Base-by-base conservation (phyloP, 108 stramenopile genomes). In the Stephanodiscus triporus region DNA sequence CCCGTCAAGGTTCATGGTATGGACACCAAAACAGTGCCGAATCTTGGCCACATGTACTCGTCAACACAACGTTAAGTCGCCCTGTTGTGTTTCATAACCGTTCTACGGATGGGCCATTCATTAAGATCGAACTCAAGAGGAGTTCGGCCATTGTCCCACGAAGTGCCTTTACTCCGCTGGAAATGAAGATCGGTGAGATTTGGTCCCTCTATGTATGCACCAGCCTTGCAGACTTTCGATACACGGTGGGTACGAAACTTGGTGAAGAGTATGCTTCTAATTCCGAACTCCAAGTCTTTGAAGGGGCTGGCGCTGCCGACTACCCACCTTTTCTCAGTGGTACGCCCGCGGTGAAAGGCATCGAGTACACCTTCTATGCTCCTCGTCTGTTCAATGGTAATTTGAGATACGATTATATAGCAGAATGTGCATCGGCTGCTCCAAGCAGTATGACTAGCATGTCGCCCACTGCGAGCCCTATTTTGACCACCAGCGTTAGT, bases 291-390 rank as follows among this genome's bases (percentile, higher is more conserved):
- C 17, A 51, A 23, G 49, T 78, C 17, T 57, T 70, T 63, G 56
- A 78, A 78, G 77, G 77, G 47, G 70, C 77, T 5, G 77, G 69
- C 16, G 77, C 64, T 43, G 77, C 77, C 7, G 64, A 71, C 32
- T 71, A 14, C 3, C 77, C 69, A n/a, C 67, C 69, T 11, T 78
- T 78, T 47, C 53, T 26, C 4, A 54, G 73, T 34, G 73, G 56
- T 9, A 34, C 36, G 4, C 32, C 63, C 56, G 77, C 65, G 53
- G 13, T 14, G 22, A 50, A 53, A 38, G 64, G 70, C 13, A 56
- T 63, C 23, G 77, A 76, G 40, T 76, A 78, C 57, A 78, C 70
- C 14, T 78, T 78, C 56, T 78, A 71, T 29, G 63, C 77, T 26
- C 77, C 77, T 45, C 77, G 77, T 65, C 69, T 78, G 5, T 70